Base-by-base conservation (phyloP, 768 basidiomycete species). In the Auriscalpium microsporum region DNA sequence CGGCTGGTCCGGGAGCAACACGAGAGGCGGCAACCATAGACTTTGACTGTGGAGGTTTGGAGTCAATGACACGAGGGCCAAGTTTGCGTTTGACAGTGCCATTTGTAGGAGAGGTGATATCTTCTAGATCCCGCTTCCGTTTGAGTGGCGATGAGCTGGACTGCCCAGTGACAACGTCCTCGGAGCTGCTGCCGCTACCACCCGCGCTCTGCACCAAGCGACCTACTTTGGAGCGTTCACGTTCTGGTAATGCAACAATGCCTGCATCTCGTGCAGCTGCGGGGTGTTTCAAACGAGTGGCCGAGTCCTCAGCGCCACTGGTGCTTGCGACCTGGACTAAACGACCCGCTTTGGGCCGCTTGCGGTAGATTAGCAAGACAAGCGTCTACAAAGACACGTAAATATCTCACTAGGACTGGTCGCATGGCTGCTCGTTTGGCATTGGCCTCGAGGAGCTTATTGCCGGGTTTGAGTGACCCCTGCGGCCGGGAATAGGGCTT, bases 401-500 rank as follows among this genome's bases (percentile, higher is more conserved):
- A 17, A 35, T 8, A 17, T 28, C n/a, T 42, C n/a, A 28, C 16
- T 35, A 19, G 50, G 35, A 50, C 37, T 36, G 44, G 50, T 45
- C 7, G 21, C 16, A 13, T 23, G 4, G 53, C 50, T 9, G 38
- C 17, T 40, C 58, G 59, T 34, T 37, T 51, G 21, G 38, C 17
- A 42, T 53, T 17, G 38, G 53, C 38, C 10, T 28, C 28, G 28
- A 48, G 11, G 11, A 54, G 42, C 23, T 48, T 59, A 45, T 50
- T 50, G 34, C 33, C 21, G 38, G 53, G 54, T 10, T 52, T 59
- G n/a, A 36, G 45, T 36, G 49, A 34, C 56, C 60, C 47, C 10
- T 28, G 28, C 5, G 70, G 65, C 35, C 64, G 57, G 4, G 65
- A 61, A 48, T 71, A 70, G 1, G 69, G 68, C 55, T 71, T 71